phyloP scores from a whole-genome alignment of 441 rosid species.

The Erodium trifolium region DNA sequence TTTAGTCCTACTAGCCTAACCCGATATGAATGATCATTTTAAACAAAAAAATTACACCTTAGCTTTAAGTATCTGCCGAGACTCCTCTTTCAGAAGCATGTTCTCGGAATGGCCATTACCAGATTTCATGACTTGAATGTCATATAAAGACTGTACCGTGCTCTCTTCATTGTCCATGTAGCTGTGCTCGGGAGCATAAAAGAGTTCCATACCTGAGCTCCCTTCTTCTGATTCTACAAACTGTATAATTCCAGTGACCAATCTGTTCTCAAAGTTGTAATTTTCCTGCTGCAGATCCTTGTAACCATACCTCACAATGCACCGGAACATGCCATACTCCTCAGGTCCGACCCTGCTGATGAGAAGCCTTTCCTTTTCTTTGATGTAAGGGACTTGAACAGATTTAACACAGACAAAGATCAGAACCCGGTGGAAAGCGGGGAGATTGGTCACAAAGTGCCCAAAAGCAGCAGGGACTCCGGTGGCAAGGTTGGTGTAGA shows the following conservation, averaged over 20 bases:
- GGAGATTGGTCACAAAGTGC: constrained; percentile 92
- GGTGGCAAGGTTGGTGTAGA: constrained; percentile 78
- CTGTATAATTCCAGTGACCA: constrained; percentile 54
- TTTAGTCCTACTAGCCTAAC: too few species aligned
- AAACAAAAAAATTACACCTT: constrained; percentile 15
- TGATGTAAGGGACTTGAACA: constrained; percentile 79
- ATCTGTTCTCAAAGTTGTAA: constrained; percentile 77
- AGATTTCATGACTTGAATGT: constrained; percentile 24
- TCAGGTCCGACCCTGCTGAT: constrained; percentile 91
- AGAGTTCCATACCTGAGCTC: background rate
- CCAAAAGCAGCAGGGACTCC: constrained; percentile 94
- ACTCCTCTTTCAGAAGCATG: constrained; percentile 44
- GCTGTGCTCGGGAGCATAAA: constrained; percentile 29
- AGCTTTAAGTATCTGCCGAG: constrained; percentile 54
- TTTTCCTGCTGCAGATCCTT: constrained; percentile 94
- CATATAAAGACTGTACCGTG: constrained; percentile 20
- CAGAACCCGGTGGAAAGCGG: constrained; percentile 81
- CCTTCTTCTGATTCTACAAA: constrained; percentile 16
- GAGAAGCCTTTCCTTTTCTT: constrained; percentile 75
- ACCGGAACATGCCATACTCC: constrained; percentile 76
- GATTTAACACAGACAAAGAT: constrained; percentile 89
- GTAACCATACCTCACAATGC: constrained; percentile 96
- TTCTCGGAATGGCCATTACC: constrained; percentile 20
- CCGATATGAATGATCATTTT: too few species aligned
- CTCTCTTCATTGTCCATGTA: background rate